A percentile compares a stretch with the other conserved stretches of the same genome.
Conservation (phyloP, 805 yeast genomes). For the Spathaspora gorwiae region DNA sequence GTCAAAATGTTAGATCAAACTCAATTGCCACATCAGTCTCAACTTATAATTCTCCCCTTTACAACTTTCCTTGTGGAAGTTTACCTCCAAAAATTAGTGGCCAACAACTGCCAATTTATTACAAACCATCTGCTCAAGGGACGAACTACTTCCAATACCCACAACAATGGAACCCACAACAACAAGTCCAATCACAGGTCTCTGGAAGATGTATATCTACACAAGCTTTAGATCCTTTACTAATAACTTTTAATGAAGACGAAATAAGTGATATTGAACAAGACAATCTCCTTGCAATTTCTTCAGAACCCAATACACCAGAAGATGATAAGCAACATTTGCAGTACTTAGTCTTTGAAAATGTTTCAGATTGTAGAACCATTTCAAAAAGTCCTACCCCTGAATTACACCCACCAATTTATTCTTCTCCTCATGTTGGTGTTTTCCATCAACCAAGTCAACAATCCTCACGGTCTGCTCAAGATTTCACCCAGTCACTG, state of each 20-base stretch:
- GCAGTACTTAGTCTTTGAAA: not conserved
- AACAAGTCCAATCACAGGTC: not conserved
- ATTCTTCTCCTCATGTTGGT: not conserved
- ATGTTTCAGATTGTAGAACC: not conserved
- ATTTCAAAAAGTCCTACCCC: not conserved
- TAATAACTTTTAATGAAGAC: slow-evolving; percentile 2
- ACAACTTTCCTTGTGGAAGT: not conserved
- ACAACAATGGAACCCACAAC: not conserved
- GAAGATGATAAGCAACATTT: not conserved
- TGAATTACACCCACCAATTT: not conserved
- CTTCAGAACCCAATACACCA: not conserved
- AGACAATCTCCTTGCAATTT: not conserved
- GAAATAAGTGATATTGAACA: slow-evolving; percentile 2
- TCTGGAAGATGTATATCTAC: not conserved
- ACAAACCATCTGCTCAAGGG: not conserved
- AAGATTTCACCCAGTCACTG: no score
- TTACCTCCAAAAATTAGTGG: not conserved
- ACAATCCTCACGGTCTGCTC: not conserved
- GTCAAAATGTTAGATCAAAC: not conserved
- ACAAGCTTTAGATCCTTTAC: slow-evolving; percentile 1
- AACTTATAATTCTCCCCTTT: not conserved
- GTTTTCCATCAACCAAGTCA: not conserved
- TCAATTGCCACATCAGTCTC: slow-evolving; percentile 1
- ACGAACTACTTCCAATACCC: not conserved
- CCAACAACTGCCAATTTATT: not conserved